Evolutionary conservation across 148 eudicot species (phyloP).

Genomic region (Nepenthes gracilis): DNA sequence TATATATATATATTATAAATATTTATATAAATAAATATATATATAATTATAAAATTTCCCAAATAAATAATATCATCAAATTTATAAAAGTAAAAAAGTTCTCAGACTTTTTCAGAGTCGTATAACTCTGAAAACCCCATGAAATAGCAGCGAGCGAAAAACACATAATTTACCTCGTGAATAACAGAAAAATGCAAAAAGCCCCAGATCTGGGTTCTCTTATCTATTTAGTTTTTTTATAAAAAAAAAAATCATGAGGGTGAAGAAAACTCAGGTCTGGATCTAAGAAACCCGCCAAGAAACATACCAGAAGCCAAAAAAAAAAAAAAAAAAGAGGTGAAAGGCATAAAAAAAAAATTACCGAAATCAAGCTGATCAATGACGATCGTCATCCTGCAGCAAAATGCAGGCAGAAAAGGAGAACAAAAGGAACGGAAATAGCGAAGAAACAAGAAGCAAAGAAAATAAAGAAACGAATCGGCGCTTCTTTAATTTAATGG

Average conservation of each 20-base stretch:
- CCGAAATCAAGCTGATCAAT: slow-evolving; percentile 46
- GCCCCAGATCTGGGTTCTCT: background rate
- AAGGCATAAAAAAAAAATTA: slow-evolving; percentile 16
- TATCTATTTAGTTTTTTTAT: too few species aligned
- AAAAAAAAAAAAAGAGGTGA: background rate
- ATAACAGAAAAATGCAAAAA: too few species aligned
- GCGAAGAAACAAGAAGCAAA: too few species aligned
- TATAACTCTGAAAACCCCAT: too few species aligned
- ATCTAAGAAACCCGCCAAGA: background rate
- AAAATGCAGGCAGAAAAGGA: background rate
- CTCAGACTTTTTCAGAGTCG: too few species aligned
- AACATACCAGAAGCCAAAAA: background rate
- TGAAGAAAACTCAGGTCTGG: background rate
- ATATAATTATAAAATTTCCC: background rate
- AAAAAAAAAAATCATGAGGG: background rate
- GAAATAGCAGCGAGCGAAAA: too few species aligned
- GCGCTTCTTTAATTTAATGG: background rate
- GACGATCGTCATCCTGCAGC: slow-evolving; percentile 47
- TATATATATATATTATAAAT: too few species aligned
- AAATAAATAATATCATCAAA: background rate
- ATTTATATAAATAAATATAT: too few species aligned
- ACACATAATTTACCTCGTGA: too few species aligned
- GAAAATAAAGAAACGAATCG: too few species aligned
- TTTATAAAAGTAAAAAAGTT: too few species aligned
- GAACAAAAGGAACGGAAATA: background rate